These are phyloP conservation scores for Chernovozyma aurita DNA, from an alignment of 1,139 yeast genomes.

Conservation along the genomic window DNA sequence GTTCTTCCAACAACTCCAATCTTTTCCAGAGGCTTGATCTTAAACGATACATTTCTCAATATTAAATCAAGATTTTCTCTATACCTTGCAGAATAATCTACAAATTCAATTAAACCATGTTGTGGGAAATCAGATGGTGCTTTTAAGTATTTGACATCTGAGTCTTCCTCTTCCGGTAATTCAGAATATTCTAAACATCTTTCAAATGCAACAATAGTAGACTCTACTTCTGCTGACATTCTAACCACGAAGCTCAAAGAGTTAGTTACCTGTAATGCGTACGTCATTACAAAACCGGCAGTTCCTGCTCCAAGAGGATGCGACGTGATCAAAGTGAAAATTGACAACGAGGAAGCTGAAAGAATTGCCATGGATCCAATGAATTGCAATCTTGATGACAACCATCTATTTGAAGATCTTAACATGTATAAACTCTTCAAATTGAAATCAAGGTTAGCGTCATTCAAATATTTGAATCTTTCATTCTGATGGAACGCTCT, in stretches of 20 bases:
- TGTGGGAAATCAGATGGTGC: conserved; percentile 59
- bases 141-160: conserved; percentile 21
- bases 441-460: conserved; percentile 59
- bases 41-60: conserved; percentile 46
- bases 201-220: conserved; percentile 72
- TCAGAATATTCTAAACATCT: conserved; percentile 68
- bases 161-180: conserved; percentile 53
- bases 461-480: conserved; percentile 52
- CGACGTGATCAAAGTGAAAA: conserved; percentile 22
- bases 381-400: conserved; percentile 61
- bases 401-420: conserved; percentile 66
- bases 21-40: conserved; percentile 58
- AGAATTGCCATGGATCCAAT: conserved; percentile 65
- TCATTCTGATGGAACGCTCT: conserved; percentile 50
- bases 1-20: conserved; percentile 83
- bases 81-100: conserved; percentile 61
- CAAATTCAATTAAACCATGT: conserved; percentile 51
- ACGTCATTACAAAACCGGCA: conserved; percentile 71
- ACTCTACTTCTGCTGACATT: conserved; percentile 68
- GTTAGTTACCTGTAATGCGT: conserved; percentile 61
- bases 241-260: conserved; percentile 60
- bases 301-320: conserved; percentile 56
- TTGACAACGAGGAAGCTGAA: conserved; percentile 52
- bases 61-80: conserved; percentile 58
- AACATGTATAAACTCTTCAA: conserved; percentile 54